Conservation (phyloP, 768 basidiomycete species). For the Podaxis carcinomalis region DNA sequence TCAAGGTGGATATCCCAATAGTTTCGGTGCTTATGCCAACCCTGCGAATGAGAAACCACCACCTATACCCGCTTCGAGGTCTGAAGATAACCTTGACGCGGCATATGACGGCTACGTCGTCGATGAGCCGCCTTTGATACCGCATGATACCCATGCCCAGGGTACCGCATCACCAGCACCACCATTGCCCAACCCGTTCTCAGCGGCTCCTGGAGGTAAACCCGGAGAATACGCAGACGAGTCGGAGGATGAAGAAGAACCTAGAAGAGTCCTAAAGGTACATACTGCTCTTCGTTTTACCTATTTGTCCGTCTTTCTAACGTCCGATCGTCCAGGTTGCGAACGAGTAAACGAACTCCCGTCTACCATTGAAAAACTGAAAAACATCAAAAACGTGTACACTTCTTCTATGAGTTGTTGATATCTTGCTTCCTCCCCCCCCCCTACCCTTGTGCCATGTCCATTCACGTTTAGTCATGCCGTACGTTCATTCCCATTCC, state of each 20-base stretch:
- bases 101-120: conserved; percentile 33
- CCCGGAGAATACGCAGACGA: conserved; percentile 17
- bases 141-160: not conserved
- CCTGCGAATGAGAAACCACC: not conserved
- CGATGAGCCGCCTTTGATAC: conserved; percentile 8
- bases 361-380: not conserved
- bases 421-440: not conserved
- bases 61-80: not conserved
- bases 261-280: conserved; percentile 30
- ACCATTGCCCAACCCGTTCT: conserved; percentile 18
- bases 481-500: not conserved
- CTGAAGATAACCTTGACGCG: conserved; percentile 13
- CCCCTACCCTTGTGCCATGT: not conserved
- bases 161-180: not conserved
- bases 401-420: not conserved
- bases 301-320: not conserved
- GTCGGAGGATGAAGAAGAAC: conserved; percentile 22
- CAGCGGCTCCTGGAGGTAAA: conserved; percentile 11
- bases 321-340: conserved; percentile 18
- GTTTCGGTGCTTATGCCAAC: not conserved
- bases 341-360: conserved; percentile 17
- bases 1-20: not conserved
- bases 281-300: conserved; percentile 4
- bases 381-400: not conserved
- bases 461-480: not conserved